Conservation (phyloP, 208 protist genomes). For the Acanthamoeba lenticulata region DNA sequence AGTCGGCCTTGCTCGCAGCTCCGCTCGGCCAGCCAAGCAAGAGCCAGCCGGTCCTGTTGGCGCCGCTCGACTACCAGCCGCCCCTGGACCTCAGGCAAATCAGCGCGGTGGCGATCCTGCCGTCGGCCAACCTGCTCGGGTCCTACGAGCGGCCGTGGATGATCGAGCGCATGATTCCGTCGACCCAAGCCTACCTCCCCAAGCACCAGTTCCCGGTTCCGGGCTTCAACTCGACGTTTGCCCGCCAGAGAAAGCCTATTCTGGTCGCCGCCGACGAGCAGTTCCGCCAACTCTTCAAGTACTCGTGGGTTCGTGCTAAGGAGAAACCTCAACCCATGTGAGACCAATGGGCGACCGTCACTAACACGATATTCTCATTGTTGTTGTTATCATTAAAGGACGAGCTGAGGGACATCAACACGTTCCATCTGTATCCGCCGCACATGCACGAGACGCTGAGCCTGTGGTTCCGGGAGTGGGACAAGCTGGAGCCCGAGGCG, state of each 20-base stretch:
- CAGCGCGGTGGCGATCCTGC: not conserved
- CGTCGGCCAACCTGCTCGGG: not conserved
- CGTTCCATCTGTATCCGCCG: not conserved
- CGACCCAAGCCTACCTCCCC: not conserved
- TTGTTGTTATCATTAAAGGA: not conserved
- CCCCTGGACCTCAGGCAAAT: not conserved
- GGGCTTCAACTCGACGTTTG: not conserved
- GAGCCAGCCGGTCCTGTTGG: no score
- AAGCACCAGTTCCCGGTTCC: slow-evolving; percentile 13
- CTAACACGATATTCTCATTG: not conserved
- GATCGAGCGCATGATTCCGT: not conserved
- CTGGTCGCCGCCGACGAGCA: not conserved
- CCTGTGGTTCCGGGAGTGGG: not conserved
- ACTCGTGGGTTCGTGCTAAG: not conserved
- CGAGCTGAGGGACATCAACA: not conserved
- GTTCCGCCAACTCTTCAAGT: not conserved
- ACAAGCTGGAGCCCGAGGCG: not conserved
- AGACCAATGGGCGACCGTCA: not conserved
- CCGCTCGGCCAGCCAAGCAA: not conserved
- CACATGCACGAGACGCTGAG: not conserved
- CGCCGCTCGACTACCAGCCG: not conserved
- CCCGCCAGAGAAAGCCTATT: not conserved
- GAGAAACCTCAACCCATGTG: not conserved
- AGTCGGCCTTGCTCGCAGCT: no score
- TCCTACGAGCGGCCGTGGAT: not conserved